Conservation (phyloP, 78 protist species). For the Dictyostelium capitatum region DNA sequence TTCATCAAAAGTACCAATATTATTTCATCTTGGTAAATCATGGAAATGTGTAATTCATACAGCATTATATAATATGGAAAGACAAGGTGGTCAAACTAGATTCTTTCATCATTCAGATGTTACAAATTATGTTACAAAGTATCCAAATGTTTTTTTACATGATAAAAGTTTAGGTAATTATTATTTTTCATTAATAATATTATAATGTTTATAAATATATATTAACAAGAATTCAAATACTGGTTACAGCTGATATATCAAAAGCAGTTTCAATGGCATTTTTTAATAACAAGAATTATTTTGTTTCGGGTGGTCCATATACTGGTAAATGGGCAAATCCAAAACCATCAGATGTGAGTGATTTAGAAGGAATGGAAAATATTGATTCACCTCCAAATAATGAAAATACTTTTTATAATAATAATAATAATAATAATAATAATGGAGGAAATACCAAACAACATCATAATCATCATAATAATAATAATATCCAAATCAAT, state of each 20-base stretch:
- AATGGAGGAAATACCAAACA: not conserved
- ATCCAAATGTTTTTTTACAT: slow-evolving; percentile 75
- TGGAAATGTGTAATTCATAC: slow-evolving; percentile 83
- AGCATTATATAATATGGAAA: slow-evolving; percentile 60
- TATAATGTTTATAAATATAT: not conserved
- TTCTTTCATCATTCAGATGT: slow-evolving; percentile 74
- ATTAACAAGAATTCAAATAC: not conserved
- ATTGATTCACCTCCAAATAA: slow-evolving; percentile 37
- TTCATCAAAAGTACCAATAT: slow-evolving; percentile 40
- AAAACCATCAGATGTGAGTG: slow-evolving; percentile 26
- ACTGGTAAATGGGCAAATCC: slow-evolving; percentile 83
- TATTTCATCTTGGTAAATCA: slow-evolving; percentile 58
- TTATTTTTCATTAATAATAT: not conserved
- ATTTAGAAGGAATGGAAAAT: slow-evolving; percentile 32
- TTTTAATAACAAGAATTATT: slow-evolving; percentile 67
- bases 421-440: not conserved
- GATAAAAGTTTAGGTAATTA: slow-evolving; percentile 68
- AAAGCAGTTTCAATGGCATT: slow-evolving; percentile 81
- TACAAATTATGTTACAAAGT: slow-evolving; percentile 49
- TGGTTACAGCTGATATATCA: slow-evolving; percentile 57
- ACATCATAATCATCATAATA: not conserved
- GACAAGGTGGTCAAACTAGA: slow-evolving; percentile 24
- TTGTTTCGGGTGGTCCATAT: slow-evolving; percentile 71
- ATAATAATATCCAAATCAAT: not conserved
- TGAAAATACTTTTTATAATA: not conserved